These are phyloP conservation scores for Rhododendron mucronatum DNA, from an alignment of 148 eudicot species.

Conservation along the genomic window DNA sequence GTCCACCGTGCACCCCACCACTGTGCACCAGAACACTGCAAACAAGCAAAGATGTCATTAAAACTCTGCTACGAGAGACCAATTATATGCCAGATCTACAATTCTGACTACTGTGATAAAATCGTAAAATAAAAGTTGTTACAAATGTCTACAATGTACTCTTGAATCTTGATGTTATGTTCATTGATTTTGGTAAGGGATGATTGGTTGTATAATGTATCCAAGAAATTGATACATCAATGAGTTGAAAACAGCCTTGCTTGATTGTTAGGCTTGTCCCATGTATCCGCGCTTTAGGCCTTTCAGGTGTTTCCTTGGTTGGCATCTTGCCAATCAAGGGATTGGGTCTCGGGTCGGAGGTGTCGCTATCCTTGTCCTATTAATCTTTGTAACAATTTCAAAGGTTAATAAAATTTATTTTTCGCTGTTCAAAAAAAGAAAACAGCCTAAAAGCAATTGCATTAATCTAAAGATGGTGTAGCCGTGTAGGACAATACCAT, in stretches of 20 bases:
- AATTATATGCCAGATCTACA: neutral
- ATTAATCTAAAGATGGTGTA: neutral
- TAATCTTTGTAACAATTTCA: too few species aligned
- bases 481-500: neutral
- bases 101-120: neutral
- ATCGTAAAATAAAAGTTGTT: neutral
- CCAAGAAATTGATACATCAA: neutral
- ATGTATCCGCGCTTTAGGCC: too few species aligned
- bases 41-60: neutral
- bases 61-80: neutral
- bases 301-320: too few species aligned
- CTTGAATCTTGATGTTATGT: neutral
- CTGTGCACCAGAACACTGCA: conserved; percentile 90
- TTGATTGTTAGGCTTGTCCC: too few species aligned
- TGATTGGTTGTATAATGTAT: neutral
- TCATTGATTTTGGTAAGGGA: neutral
- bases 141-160: neutral
- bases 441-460: neutral
- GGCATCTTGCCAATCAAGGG: too few species aligned
- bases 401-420: too few species aligned
- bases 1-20: conserved; percentile 87
- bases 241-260: neutral
- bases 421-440: too few species aligned
- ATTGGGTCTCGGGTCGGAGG: too few species aligned
- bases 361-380: too few species aligned